Evolutionary conservation across 768 basidiomycete species (phyloP).

Genomic region (Russula virescens): DNA sequence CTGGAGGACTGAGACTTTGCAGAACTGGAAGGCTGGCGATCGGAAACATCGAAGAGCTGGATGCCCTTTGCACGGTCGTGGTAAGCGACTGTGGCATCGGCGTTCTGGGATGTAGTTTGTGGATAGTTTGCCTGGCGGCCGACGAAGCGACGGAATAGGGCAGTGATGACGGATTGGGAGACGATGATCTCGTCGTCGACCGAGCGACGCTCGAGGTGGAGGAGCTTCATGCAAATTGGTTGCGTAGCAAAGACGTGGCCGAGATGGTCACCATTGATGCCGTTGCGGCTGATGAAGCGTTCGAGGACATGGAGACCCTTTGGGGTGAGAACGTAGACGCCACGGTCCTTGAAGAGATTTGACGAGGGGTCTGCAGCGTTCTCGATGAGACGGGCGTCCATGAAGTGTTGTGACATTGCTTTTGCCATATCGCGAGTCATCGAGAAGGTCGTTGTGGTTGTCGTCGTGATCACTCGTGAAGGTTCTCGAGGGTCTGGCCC

Average conservation of each 20-base stretch:
- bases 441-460: conserved; percentile 98
- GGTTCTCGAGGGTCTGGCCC: conserved; percentile 98
- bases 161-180: conserved; percentile 87
- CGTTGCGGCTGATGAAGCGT: conserved; percentile 99
- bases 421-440: conserved; percentile 99
- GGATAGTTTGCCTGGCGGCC: conserved; percentile 82
- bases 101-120: conserved; percentile 39
- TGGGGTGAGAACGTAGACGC: conserved; percentile 91
- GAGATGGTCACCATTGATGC: conserved; percentile 91
- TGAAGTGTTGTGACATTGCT: conserved; percentile 99
- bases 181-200: conserved; percentile 97
- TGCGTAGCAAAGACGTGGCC: conserved; percentile 84
- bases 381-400: conserved; percentile 97
- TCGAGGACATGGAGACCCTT: conserved; percentile 98
- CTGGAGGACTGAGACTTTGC: conserved; percentile 40
- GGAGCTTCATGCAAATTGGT: conserved; percentile 95
- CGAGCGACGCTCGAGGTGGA: conserved; percentile 91
- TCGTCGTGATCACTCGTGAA: conserved; percentile 96
- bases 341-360: conserved; percentile 94
- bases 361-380: conserved; percentile 89
- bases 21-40: conserved; percentile 46
- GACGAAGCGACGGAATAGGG: conserved; percentile 92
- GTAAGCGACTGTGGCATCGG: conserved; percentile 66
- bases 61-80: conserved; percentile 75
- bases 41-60: conserved; percentile 62